Percentiles rank a stretch among this genome's conserved stretches.
Conservation (phyloP, 2,329 filamentous ascomycete genomes). For the Plectosphaerella cucumerina region DNA sequence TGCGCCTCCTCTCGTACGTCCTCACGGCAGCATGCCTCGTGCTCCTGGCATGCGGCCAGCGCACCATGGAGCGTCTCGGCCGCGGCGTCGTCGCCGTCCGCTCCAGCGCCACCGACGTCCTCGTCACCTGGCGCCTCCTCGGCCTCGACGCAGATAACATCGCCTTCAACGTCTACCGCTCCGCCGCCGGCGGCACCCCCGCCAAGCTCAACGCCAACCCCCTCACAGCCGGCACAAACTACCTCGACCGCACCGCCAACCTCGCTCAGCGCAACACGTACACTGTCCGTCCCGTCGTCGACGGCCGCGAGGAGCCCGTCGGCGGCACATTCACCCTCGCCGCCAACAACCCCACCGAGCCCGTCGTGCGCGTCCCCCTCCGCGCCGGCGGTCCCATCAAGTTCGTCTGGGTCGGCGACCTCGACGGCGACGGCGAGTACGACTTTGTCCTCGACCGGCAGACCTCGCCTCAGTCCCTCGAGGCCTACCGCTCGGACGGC, state of each 20-base stretch:
- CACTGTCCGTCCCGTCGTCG: constrained; percentile 11
- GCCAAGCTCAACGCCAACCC: constrained; percentile 10
- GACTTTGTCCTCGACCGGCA: constrained; percentile 17
- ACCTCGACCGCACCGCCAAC: constrained; percentile 11
- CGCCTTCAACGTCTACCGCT: constrained; percentile 17
- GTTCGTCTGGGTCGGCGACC: constrained; percentile 18
- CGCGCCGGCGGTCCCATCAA: constrained; percentile 12
- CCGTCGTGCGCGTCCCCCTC: constrained; percentile 14
- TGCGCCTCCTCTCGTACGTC: too few species aligned
- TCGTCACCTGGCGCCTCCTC: constrained; percentile 15
- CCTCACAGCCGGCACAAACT: constrained; percentile 15
- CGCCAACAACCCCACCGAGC: constrained; percentile 7
- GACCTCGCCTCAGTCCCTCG: constrained; percentile 7
- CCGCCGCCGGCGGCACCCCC: background rate
- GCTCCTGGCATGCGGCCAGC: background rate
- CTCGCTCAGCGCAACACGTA: constrained; percentile 13
- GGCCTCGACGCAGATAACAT: constrained; percentile 16
- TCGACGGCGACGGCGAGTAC: constrained; percentile 17
- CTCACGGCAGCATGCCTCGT: too few species aligned
- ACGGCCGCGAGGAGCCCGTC: constrained; percentile 10
- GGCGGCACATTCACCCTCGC: constrained; percentile 11
- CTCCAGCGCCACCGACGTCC: constrained; percentile 9
- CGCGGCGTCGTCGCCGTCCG: constrained; percentile 17
- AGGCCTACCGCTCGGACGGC: constrained; percentile 14
- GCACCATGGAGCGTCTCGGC: constrained; percentile 13